Base-by-base conservation (phyloP, 768 basidiomycete genomes). In the Pholiota molesta region DNA sequence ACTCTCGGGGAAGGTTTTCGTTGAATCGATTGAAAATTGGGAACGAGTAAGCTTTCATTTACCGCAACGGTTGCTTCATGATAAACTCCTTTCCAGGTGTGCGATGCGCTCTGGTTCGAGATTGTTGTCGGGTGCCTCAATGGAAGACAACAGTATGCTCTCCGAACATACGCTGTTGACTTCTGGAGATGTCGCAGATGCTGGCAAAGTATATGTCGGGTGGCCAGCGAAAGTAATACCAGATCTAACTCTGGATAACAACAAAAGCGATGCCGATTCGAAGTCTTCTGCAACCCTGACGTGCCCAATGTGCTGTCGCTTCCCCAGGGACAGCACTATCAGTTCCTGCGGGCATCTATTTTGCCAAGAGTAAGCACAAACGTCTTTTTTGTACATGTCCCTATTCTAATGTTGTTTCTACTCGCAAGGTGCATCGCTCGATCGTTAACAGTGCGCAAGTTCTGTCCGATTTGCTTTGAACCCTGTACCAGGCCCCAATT, bases 141-240 rank as follows among this genome's bases (percentile, higher is more conserved):
- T 83, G 81, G 81, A 83, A 68, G 76, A 78, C 60, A 72, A 72
- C 67, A 79, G 78, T 63, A 79, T 82, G 78, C 79, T 83, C 7
- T 76, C 72, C 65, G 81, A 83, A 67, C 81, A 83, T 61, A 80
- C 80, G 1, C 74, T 83, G 5, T 67, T 81, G 26, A 77, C 80
- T 1, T 81, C 81, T 2, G 81, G 81, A 2, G 81, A 83, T 54
- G 74, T 80, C 45, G 80, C 80, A 2, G 79, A 81, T 62, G 64
- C 72, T 1, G 78, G 75, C 19, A 64, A 63, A 8, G 70, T 73
- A 29, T 82, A 82, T 62, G 73, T 71, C 23, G 80, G 81, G 9
- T 82, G 81, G 81, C 81, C 81, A 28, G 81, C 75, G 8, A 75
- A 73, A 57, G 66, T 61, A 71, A 29, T 59, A 59, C 35, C 29